A percentile compares a stretch with the other conserved stretches of the same genome.
Evolutionary conservation across 1,284 basidiomycete genomes (phyloP).

Genomic region (Agroathelia rolfsii): DNA sequence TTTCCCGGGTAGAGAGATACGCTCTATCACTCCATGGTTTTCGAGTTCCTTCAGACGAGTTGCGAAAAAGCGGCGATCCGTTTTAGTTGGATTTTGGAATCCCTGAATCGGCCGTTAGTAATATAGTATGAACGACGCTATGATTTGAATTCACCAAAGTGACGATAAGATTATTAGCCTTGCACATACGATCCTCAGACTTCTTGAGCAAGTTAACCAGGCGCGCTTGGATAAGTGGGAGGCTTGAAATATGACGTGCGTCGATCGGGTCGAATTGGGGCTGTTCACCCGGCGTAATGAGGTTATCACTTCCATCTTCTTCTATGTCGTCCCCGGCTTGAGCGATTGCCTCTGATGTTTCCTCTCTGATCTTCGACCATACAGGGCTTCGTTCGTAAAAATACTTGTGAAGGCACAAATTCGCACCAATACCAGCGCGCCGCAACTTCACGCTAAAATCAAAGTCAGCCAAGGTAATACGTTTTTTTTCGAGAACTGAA

Average conservation of each 20-base stretch:
- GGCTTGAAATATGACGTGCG: slow-evolving; percentile 61
- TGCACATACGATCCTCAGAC: slow-evolving; percentile 57
- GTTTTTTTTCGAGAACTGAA: too few relatives aligned
- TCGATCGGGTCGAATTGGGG: slow-evolving; percentile 65
- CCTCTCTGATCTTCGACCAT: slow-evolving; percentile 63
- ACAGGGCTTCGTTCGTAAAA: slow-evolving; percentile 62
- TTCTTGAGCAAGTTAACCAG: slow-evolving; percentile 58
- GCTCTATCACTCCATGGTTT: slow-evolving; percentile 61
- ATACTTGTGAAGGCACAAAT: slow-evolving; percentile 69
- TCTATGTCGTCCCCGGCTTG: slow-evolving; percentile 27
- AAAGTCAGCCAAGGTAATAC: slow-evolving; percentile 8
- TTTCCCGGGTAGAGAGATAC: slow-evolving; percentile 51
- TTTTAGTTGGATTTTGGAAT: slow-evolving; percentile 59
- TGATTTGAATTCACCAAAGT: slow-evolving; percentile 45
- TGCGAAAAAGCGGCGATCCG: slow-evolving; percentile 69
- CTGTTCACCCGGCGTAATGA: slow-evolving; percentile 21
- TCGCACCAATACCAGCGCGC: slow-evolving; percentile 64
- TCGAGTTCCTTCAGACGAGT: slow-evolving; percentile 61
- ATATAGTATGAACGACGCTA: slow-evolving; percentile 1
- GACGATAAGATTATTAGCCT: slow-evolving; percentile 58
- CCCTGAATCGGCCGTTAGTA: slow-evolving; percentile 36
- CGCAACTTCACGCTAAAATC: slow-evolving; percentile 56
- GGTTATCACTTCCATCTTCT: slow-evolving; percentile 27
- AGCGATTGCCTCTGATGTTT: slow-evolving; percentile 24
- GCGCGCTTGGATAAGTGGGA: slow-evolving; percentile 55